These are phyloP conservation scores for Aspergillus texensis DNA, from an alignment of 2,329 filamentous ascomycete genomes.

Conservation along the genomic window DNA sequence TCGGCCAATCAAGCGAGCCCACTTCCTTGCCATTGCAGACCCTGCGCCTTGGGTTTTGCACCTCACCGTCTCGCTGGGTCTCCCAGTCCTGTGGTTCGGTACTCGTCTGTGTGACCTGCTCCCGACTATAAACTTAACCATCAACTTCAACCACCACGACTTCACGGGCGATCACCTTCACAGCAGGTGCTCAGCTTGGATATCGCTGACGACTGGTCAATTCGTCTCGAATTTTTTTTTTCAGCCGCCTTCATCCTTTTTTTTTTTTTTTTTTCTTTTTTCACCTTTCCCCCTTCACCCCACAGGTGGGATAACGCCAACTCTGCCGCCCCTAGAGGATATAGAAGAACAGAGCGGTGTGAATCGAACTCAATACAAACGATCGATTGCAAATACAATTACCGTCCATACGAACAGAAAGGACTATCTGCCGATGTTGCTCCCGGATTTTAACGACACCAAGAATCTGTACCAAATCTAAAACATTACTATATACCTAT, in stretches of 20 bases:
- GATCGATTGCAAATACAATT: neutral
- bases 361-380: neutral
- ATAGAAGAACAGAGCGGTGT: neutral
- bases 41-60: constrained; percentile 15
- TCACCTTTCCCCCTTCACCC: neutral
- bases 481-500: neutral
- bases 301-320: neutral
- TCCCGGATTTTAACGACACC: neutral
- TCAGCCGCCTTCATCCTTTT: neutral
- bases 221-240: neutral
- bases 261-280: neutral
- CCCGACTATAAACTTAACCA: constrained; percentile 12
- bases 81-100: constrained; percentile 30
- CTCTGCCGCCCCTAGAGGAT: neutral
- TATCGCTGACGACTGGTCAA: neutral
- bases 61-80: constrained; percentile 26
- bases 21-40: constrained; percentile 16
- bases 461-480: neutral
- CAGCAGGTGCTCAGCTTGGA: neutral
- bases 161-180: neutral
- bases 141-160: neutral
- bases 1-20: constrained; percentile 24
- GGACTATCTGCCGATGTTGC: neutral
- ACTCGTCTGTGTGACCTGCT: constrained; percentile 20
- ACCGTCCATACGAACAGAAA: neutral